Evolutionary conservation across 2,329 filamentous ascomycete species (phyloP), one percentile per base, ranked within the genome.

Genomic region (Fusarium proliferatum): DNA sequence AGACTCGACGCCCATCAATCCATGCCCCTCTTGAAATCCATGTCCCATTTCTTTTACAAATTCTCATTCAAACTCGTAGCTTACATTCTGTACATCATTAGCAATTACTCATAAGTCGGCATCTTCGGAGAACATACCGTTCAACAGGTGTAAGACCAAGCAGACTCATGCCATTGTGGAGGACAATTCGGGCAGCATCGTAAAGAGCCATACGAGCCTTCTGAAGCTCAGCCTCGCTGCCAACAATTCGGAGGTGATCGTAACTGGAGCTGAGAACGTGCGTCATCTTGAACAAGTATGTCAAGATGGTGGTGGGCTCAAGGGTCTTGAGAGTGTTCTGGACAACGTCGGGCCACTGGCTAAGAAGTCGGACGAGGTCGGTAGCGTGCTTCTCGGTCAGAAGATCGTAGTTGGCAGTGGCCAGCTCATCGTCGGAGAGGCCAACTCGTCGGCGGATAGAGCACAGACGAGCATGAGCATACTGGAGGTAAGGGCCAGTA

Each of bases 321-420:
- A 95, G 88, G 1, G 94, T 97, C 86, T 93, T 94, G 77, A 96
- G 86, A 0, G 94, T 95, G 82, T 96, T 96, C 79, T 92, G 86
- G 66, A 97, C 90, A 9, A 94, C 93, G 77, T 97, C 94, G 5
- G 95, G 95, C 88, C 93, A 97, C 80, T 95, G 93, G 13, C 92
- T 88, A n/a, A 97, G 87, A 51, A 93, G 87, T 38, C 95, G 90
- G 73, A 94, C 87, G 43, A 96, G 87, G 77, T 95, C 91, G 53
- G 91, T 82, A 28, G 93, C 94, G 79, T 95, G 93, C 43, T 89
- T 84, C 82, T 95, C 93, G 2, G 86, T 90, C 36, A 96, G 88
- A 46, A 95, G 88, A 16, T 87, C 86, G 57, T 93, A 84, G 80
- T 96, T 89, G 26, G 93, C 91, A 17, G 83, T 84, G 16, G 85